Base-by-base conservation (phyloP, 495 filamentous ascomycete genomes). In the Tirmania nivea region DNA sequence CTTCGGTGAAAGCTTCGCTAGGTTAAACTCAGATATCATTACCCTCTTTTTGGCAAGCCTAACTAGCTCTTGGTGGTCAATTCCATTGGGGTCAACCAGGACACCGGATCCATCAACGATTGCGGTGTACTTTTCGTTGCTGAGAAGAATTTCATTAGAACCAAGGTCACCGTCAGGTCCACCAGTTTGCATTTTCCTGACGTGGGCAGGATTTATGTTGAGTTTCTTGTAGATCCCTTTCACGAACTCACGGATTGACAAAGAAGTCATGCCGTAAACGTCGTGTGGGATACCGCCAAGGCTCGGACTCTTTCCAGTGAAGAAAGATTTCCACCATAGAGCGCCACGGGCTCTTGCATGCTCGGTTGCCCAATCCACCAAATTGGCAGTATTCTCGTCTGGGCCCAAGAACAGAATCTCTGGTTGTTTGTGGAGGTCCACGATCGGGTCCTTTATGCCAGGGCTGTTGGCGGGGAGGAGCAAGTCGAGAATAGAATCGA, bases 291-390 rank as follows among this genome's bases (percentile, higher is more conserved):
- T 97, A 63, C 90, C 90, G 49, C 90, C 90, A 42, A 97, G 73
- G 67, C 81, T 89, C 21, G 90, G 90, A 60, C 84, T 92, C 74
- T 96, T 96, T 62, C 90, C 90, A 2, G 90, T 97, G 73, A 97
- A 96, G 78, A 97, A 97, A 0, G 92, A 96, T 71, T 96, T 97
- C 90, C 90, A 97, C 87, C 89, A 96, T 21, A 85, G 84, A 21
- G 92, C 92, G 52, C 87, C 88, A 57, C 90, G 78, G 58, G 69
- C 72, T 36, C 84, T 77, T 55, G 90, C 92, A 66, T 97, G 90
- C 66, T 88, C 84, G 3, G 90, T 97, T 31, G 90, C 90, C 90
- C 90, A 97, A 68, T 96, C 81, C 36, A 97, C 90, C 49, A 97
- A 74, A 61, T 93, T 86, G 35, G 90, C 90, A 5, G 90, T 97